phyloP scores from a whole-genome alignment of 805 yeast genomes.

The Sugiyamaella boreocaroliniensis region DNA sequence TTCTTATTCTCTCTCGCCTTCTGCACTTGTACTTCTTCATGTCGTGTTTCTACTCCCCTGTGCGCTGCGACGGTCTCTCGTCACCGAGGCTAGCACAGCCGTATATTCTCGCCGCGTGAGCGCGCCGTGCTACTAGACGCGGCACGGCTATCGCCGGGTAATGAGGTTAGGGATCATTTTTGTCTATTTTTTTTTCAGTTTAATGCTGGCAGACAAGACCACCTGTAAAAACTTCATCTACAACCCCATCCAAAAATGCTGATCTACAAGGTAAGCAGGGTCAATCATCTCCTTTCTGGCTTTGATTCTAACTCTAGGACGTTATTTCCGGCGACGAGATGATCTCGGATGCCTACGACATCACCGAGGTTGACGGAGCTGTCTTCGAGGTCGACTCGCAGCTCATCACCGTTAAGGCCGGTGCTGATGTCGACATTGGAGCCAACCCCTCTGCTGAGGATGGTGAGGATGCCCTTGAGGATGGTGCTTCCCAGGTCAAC shows the following conservation, averaged over 20 bases:
- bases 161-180: neutral
- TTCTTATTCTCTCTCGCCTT: too few species aligned
- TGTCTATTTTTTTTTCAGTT: too few species aligned
- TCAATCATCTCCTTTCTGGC: neutral
- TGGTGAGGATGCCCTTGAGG: slow-evolving; percentile 76
- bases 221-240: neutral
- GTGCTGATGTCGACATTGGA: slow-evolving; percentile 96
- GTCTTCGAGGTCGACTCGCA: slow-evolving; percentile 96
- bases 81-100: too few species aligned
- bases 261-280: slow-evolving; percentile 28
- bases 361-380: slow-evolving; percentile 77
- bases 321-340: slow-evolving; percentile 88
- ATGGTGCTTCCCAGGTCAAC: slow-evolving; percentile 88
- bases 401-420: slow-evolving; percentile 75
- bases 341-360: slow-evolving; percentile 93
- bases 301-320: slow-evolving; percentile 43
- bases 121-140: neutral
- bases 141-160: neutral
- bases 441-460: slow-evolving; percentile 99
- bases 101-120: neutral
- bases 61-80: too few species aligned
- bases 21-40: too few species aligned
- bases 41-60: too few species aligned
- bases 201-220: neutral
- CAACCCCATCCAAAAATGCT: slow-evolving; percentile 24